These are phyloP conservation scores for Pseudogymnoascus sp. DNA, from an alignment of 2,329 filamentous ascomycete genomes.

Conservation along the genomic window DNA sequence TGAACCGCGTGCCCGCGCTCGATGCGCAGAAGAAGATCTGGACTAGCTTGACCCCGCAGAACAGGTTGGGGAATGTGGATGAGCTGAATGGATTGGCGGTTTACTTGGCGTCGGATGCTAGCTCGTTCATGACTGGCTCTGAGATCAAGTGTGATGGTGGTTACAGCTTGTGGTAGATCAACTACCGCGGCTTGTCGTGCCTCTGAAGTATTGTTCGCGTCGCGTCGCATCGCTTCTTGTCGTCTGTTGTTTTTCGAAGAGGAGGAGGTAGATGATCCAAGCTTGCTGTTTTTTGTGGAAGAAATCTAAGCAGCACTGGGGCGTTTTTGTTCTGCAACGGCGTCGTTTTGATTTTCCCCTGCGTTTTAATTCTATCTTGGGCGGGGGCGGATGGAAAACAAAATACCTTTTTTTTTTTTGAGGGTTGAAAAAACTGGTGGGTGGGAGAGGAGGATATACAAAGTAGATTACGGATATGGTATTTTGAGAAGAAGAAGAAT, in stretches of 20 bases:
- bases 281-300: not conserved
- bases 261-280: not conserved
- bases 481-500: not conserved
- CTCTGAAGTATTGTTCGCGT: not conserved
- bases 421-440: not conserved
- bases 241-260: not conserved
- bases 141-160: conserved; percentile 65
- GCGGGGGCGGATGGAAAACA: not conserved
- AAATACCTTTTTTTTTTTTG: not conserved
- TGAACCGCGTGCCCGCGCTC: conserved; percentile 69
- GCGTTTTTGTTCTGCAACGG: not conserved
- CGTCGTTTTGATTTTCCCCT: not conserved
- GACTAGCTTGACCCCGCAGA: conserved; percentile 64
- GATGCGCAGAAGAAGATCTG: conserved; percentile 78
- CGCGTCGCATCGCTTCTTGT: not conserved
- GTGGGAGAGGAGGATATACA: not conserved
- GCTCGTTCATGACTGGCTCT: conserved; percentile 67
- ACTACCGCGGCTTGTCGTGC: too few relatives aligned
- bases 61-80: conserved; percentile 61
- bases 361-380: not conserved
- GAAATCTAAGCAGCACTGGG: not conserved
- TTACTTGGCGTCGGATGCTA: conserved; percentile 65
- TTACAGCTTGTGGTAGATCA: conserved; percentile 50
- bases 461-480: not conserved
- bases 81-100: conserved; percentile 72